phyloP scores from a whole-genome alignment of 164 flowering plant genomes.

The Pachysandra terminalis region DNA sequence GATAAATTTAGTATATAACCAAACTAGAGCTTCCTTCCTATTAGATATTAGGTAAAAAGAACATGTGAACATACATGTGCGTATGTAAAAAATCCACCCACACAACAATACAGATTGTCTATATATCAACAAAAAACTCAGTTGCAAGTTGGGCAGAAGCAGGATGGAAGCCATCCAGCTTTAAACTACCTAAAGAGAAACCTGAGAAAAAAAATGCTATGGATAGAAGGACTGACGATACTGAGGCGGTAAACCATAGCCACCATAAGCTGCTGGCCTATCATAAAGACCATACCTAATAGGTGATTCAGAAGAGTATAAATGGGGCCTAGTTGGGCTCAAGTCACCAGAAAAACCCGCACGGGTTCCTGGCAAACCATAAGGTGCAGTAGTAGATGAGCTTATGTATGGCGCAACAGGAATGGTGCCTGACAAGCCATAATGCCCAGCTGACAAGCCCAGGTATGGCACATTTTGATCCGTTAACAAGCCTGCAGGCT shows the following conservation, averaged over 20 bases:
- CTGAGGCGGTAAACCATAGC: constrained; percentile 32
- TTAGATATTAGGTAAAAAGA: no score
- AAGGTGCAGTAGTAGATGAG: constrained; percentile 27
- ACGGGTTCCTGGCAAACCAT: constrained; percentile 26
- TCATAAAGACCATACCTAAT: constrained; percentile 33
- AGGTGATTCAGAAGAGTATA: constrained; percentile 27
- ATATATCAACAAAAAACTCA: no score
- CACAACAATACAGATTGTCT: no score
- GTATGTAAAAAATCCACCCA: no score
- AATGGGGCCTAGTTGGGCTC: constrained; percentile 25
- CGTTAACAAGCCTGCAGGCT: constrained; percentile 26
- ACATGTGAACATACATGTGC: no score
- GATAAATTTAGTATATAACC: no score
- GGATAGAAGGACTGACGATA: constrained; percentile 41
- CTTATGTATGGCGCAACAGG: constrained; percentile 28
- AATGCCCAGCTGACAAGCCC: constrained; percentile 24
- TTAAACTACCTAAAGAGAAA: no score
- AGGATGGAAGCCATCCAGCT: no score
- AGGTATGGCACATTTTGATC: constrained; percentile 23
- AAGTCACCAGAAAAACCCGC: constrained; percentile 28
- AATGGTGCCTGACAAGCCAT: constrained; percentile 19
- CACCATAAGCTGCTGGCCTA: constrained; percentile 27
- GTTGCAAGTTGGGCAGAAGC: no score
- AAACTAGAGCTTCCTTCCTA: no score
- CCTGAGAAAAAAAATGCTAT: no score